Conservation (phyloP, 371 early-diverging fungal genomes). For the Gilbertella persicaria region DNA sequence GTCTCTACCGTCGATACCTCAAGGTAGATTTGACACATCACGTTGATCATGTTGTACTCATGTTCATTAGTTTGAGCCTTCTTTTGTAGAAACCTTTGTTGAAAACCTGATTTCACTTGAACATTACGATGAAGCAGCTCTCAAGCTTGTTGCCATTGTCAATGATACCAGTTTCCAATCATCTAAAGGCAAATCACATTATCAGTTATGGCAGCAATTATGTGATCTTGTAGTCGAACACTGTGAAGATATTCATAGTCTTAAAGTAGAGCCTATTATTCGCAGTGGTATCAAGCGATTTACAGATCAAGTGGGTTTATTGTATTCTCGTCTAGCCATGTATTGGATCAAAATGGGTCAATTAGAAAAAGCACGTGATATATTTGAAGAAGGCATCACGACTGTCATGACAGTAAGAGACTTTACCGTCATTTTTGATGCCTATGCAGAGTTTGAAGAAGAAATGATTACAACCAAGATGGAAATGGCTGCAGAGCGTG, state of each 20-base stretch:
- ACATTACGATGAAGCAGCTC: conserved; percentile 85
- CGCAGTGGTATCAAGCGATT: conserved; percentile 88
- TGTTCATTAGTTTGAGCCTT: conserved; percentile 63
- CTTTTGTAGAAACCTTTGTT: conserved; percentile 73
- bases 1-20: conserved; percentile 81
- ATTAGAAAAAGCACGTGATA: conserved; percentile 86
- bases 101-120: conserved; percentile 68
- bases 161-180: conserved; percentile 74
- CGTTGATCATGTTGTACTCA: neutral
- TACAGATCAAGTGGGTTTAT: conserved; percentile 82
- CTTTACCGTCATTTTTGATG: conserved; percentile 95
- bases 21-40: conserved; percentile 51
- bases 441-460: conserved; percentile 93
- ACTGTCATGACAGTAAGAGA: conserved; percentile 89
- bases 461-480: conserved; percentile 74
- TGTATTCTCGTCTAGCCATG: conserved; percentile 88
- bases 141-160: conserved; percentile 72
- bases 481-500: conserved; percentile 70
- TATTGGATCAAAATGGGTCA: conserved; percentile 80
- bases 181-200: conserved; percentile 71
- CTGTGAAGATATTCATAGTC: conserved; percentile 62
- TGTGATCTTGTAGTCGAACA: conserved; percentile 83
- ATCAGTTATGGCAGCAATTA: conserved; percentile 87
- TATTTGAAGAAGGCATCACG: conserved; percentile 91
- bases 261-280: conserved; percentile 81